Conservation (phyloP, 2,329 filamentous ascomycete genomes). For the Hyphodiscus sp. region DNA sequence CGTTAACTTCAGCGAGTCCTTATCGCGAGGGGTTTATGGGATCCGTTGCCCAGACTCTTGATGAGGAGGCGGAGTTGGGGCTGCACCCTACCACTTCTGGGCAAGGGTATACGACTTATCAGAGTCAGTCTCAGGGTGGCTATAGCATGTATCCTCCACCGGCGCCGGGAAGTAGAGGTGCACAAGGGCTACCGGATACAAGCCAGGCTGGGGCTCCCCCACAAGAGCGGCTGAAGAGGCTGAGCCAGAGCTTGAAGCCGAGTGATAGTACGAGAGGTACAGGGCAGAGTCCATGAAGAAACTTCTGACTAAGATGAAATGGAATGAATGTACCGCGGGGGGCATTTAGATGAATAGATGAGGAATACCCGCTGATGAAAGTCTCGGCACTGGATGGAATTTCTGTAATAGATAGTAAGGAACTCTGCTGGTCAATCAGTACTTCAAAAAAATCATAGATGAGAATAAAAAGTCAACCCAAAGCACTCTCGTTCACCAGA, state of each 20-base stretch:
- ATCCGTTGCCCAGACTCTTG: constrained; percentile 3
- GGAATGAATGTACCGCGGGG: not conserved
- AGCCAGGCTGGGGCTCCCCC: not conserved
- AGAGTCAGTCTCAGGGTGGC: not conserved
- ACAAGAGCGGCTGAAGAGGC: not conserved
- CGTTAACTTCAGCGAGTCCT: constrained; percentile 13
- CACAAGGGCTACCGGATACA: not conserved
- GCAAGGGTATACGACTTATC: not conserved
- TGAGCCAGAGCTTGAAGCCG: not conserved
- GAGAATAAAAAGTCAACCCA: too few relatives aligned
- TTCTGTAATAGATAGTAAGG: too few relatives aligned
- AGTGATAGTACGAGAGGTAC: not conserved
- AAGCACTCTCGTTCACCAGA: too few relatives aligned
- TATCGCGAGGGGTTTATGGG: not conserved
- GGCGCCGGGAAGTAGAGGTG: not conserved
- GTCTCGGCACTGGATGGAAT: not conserved
- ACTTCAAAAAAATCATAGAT: too few relatives aligned
- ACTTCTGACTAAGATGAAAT: constrained; percentile 12
- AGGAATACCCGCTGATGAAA: not conserved
- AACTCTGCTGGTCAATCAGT: too few relatives aligned
- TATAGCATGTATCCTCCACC: not conserved
- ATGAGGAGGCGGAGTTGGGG: constrained; percentile 23
- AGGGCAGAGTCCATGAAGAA: not conserved
- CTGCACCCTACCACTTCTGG: not conserved
- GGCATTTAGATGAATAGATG: not conserved